Base-by-base conservation (phyloP, 176 grass and related monocot species). In the Saccharum spontaneum region DNA sequence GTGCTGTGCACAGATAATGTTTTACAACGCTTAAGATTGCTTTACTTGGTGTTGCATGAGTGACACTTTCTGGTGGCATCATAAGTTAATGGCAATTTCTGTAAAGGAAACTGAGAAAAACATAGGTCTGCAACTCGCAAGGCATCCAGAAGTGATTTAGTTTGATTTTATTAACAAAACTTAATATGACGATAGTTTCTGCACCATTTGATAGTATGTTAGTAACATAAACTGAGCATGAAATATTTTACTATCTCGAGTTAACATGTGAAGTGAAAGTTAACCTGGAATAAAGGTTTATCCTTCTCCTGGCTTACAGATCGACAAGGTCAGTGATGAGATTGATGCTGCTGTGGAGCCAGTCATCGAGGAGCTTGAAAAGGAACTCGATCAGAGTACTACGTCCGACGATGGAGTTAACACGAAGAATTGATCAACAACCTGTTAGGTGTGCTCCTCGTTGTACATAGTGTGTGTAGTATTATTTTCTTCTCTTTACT, bases 301-400 rank as follows among this genome's bases (percentile, higher is more conserved):
- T 77, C 18, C 1, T 71, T 43, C 31, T 68, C 26, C 22, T 43
- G 8, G 11, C 44, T 49, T 74, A 55, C 88, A 94, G 89, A 72
- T 91, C 26, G 89, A 87, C n/a, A 62, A 81, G 16, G 46, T 91
- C 62, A 73, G 82, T 30, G 80, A 78, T 22, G 41, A 94, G 79
- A 78, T 91, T 30, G 86, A 89, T 30, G 33, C 76, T 68, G 61
- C 76, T n/a, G 62, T 89, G 13, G 89, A 91, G 24, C 92, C 89
- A 52, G 50, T 87, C 67, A 87, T 89, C 70, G 60, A 87, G 67
- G 77, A 91, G 67, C 61, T 91, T 52, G 86, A 87, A 74, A 91
- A 87, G 63, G 71, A 94, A 76, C 40, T 90, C 16, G 31, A 82
- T 83, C 68, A 75, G 83, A 50, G n/a, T n/a, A 17, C 40, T 11